phyloP scores from a whole-genome alignment of 2,329 filamentous ascomycete species.

The Chalara sp. region DNA sequence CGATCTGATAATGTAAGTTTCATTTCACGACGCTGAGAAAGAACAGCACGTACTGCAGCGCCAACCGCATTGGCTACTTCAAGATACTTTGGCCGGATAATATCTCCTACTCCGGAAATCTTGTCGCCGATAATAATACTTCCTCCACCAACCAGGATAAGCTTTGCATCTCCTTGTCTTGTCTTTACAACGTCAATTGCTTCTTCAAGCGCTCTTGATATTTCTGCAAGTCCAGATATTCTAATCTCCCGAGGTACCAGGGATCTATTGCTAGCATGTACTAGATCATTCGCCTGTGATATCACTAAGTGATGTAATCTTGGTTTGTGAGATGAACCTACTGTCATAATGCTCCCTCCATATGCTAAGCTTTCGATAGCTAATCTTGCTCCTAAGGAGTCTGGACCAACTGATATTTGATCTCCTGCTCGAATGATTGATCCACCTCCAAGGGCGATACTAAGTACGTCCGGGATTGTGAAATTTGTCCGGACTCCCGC shows the following conservation, averaged over 20 bases:
- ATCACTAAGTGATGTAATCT: slow-evolving; percentile 23
- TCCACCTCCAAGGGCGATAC: slow-evolving; percentile 51
- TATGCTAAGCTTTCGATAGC: slow-evolving; percentile 42
- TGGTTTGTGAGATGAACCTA: slow-evolving; percentile 37
- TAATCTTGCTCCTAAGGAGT: slow-evolving; percentile 47
- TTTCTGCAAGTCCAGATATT: slow-evolving; percentile 14
- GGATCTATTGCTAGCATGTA: slow-evolving; percentile 1
- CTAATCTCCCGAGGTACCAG: slow-evolving; percentile 10
- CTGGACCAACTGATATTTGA: slow-evolving; percentile 49
- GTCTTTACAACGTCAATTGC: slow-evolving; percentile 51
- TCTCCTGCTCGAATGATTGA: slow-evolving; percentile 35
- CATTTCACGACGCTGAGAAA: too few relatives aligned
- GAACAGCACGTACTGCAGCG: slow-evolving; percentile 39
- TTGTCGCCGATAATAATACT: slow-evolving; percentile 40
- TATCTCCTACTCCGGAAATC: slow-evolving; percentile 42
- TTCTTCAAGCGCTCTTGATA: slow-evolving; percentile 39
- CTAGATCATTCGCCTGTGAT: slow-evolving; percentile 26
- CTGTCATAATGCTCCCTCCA: slow-evolving; percentile 45
- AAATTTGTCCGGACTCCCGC: slow-evolving; percentile 54
- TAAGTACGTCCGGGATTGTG: slow-evolving; percentile 48
- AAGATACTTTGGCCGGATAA: slow-evolving; percentile 43
- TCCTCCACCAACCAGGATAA: slow-evolving; percentile 52
- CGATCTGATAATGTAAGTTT: slow-evolving; percentile 13
- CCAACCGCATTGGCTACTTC: slow-evolving; percentile 55
- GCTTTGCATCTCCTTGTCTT: slow-evolving; percentile 41